Evolutionary conservation across 148 eudicot genomes (phyloP).

Genomic region (Oxyria digyna): DNA sequence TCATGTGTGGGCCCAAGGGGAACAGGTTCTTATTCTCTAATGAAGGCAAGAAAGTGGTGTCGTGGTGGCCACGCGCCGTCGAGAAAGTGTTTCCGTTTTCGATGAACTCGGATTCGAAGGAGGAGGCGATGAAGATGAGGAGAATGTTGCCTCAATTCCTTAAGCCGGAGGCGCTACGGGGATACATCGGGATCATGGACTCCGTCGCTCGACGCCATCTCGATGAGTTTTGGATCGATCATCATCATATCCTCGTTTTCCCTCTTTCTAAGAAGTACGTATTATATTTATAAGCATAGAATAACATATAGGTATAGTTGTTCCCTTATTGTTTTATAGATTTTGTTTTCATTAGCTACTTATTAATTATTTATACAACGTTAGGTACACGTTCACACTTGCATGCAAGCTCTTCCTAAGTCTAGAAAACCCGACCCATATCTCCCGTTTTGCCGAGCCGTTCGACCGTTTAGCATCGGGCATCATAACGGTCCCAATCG

Average conservation of each 20-base stretch:
- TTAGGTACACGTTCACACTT: conserved; percentile 11
- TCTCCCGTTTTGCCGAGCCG: not conserved
- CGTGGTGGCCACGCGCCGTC: conserved; percentile 33
- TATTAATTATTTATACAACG: too few relatives aligned
- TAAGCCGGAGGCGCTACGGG: conserved; percentile 27
- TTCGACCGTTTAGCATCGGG: not conserved
- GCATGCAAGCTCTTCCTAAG: conserved; percentile 5
- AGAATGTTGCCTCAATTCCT: conserved; percentile 23
- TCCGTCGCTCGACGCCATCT: conserved; percentile 15
- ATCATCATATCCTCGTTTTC: conserved; percentile 11
- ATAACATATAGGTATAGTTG: too few relatives aligned
- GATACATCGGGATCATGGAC: conserved; percentile 24
- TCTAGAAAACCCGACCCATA: conserved; percentile 15
- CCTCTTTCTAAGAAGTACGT: conserved; percentile 17
- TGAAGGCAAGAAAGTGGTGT: conserved; percentile 20
- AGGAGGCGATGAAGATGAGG: conserved; percentile 25
- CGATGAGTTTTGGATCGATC: conserved; percentile 13
- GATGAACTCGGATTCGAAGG: conserved; percentile 3
- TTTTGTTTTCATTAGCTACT: too few relatives aligned
- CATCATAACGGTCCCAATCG: not conserved
- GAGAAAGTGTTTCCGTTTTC: conserved; percentile 24
- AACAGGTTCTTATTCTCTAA: conserved; percentile 33
- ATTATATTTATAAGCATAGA: too few relatives aligned
- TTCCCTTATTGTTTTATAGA: too few relatives aligned
- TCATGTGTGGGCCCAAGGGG: conserved; percentile 20